Conservation (phyloP, 164 flowering plant species). For the Taxillus chinensis region DNA sequence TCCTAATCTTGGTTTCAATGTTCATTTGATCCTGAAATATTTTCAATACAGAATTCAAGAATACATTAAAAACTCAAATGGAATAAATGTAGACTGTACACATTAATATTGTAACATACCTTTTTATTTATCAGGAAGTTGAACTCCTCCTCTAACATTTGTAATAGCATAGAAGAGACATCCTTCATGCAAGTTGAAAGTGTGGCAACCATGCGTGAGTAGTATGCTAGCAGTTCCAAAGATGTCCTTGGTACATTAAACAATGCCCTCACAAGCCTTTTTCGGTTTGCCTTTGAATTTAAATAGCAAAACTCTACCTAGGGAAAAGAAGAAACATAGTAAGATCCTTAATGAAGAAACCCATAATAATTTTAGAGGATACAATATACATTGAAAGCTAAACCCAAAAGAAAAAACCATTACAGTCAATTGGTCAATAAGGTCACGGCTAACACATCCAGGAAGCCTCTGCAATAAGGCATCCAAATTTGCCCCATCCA, state of each 20-base stretch:
- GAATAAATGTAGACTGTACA: slow-evolving; percentile 2
- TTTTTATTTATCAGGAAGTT: slow-evolving; percentile 80
- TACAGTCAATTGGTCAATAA: slow-evolving; percentile 92
- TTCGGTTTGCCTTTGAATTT: slow-evolving; percentile 80
- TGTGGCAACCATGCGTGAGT: slow-evolving; percentile 97
- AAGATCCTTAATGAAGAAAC: neutral
- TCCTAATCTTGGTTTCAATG: slow-evolving; percentile 90
- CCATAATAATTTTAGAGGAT: neutral
- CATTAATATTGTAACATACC: slow-evolving; percentile 28
- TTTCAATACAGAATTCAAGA: slow-evolving; percentile 4
- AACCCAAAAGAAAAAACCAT: slow-evolving; percentile 12
- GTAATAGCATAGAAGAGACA: slow-evolving; percentile 67
- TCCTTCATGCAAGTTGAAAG: slow-evolving; percentile 97
- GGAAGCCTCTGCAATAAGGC: slow-evolving; percentile 88
- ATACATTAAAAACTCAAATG: slow-evolving; percentile 3
- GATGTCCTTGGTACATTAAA: slow-evolving; percentile 96
- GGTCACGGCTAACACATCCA: slow-evolving; percentile 94
- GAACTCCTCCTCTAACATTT: slow-evolving; percentile 89
- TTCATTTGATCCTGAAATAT: slow-evolving; percentile 93
- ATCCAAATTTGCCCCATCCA: slow-evolving; percentile 84
- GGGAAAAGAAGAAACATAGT: slow-evolving; percentile 8
- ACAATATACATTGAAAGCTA: slow-evolving; percentile 4
- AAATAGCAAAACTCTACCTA: slow-evolving; percentile 97
- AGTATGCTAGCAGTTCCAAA: slow-evolving; percentile 81
- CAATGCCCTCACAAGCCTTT: slow-evolving; percentile 86